Conservation (phyloP, 1,284 basidiomycete species). For the Rhodotorula sp. region DNA sequence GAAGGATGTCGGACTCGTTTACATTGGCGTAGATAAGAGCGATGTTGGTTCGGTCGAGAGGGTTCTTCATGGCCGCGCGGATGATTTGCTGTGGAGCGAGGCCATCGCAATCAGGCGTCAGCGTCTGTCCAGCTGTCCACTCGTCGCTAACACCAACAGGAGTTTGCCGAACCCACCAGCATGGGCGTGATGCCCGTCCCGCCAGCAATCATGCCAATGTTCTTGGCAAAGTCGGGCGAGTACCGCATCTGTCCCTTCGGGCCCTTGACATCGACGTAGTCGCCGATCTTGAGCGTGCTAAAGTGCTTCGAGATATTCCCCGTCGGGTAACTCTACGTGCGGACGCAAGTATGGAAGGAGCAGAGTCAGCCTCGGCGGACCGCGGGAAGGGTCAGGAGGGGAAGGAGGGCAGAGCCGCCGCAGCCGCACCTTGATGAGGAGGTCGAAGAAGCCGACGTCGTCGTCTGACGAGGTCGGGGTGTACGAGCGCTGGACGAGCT, state of each 20-base stretch:
- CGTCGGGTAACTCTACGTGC: conserved; percentile 79
- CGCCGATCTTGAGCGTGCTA: conserved; percentile 74
- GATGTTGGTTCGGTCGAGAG: conserved; percentile 78
- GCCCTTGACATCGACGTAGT: conserved; percentile 84
- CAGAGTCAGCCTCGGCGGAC: too few species aligned
- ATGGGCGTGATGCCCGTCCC: conserved; percentile 93
- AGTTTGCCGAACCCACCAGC: conserved; percentile 54
- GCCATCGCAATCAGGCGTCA: too few species aligned
- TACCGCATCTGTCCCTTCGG: conserved; percentile 79
- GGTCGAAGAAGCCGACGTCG: conserved; percentile 88
- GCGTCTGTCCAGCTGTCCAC: not conserved
- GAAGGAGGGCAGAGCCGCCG: not conserved
- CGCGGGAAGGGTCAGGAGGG: not conserved
- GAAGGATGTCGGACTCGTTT: conserved; percentile 56
- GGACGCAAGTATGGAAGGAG: not conserved
- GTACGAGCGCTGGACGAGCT: conserved; percentile 85
- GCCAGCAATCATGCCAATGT: conserved; percentile 94
- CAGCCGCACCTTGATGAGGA: conserved; percentile 81
- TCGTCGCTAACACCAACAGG: not conserved
- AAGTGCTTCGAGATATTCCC: conserved; percentile 92
- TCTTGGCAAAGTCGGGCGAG: conserved; percentile 62
- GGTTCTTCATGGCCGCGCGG: conserved; percentile 80
- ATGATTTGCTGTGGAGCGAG: conserved; percentile 83
- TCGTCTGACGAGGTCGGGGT: conserved; percentile 92
- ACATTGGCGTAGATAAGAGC: conserved; percentile 97